Evolutionary conservation across 768 basidiomycete species (phyloP).

Genomic region (Agaricus bisporus): DNA sequence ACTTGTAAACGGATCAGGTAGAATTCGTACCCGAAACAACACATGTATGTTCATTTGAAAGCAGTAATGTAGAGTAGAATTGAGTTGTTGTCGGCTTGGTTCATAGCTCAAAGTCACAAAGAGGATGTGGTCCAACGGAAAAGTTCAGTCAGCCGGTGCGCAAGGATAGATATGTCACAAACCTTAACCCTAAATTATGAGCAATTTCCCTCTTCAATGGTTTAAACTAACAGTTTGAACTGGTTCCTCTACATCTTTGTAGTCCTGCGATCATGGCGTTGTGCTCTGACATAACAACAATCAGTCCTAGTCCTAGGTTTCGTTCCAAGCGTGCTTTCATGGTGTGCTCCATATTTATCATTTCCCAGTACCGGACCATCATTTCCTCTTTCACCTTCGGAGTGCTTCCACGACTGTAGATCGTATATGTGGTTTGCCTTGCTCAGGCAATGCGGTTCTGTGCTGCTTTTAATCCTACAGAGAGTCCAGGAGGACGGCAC

Average conservation of each 20-base stretch:
- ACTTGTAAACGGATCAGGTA: not conserved
- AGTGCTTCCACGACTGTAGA: slow-evolving; percentile 1
- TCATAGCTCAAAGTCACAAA: slow-evolving; percentile 2
- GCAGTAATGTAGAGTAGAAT: not conserved
- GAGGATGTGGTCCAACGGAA: not conserved
- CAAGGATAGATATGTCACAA: not conserved
- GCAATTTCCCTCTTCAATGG: not conserved
- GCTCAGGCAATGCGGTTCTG: slow-evolving; percentile 1
- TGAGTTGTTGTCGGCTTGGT: not conserved
- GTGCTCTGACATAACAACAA: not conserved
- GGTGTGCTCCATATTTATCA: not conserved
- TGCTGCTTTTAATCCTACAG: not conserved
- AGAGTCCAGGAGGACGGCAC: not conserved
- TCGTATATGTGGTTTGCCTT: not conserved
- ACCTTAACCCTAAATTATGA: slow-evolving; percentile 10
- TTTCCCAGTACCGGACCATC: not conserved
- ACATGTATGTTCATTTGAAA: not conserved
- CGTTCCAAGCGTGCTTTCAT: not conserved
- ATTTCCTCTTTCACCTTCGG: not conserved
- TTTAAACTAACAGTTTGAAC: not conserved
- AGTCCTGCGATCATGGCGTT: not conserved
- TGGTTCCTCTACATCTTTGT: not conserved
- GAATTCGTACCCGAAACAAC: not conserved
- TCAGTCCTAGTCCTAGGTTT: no score
- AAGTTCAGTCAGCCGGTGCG: not conserved